Base-by-base conservation (phyloP, 441 rosid species). In the Biscutella laevigata region DNA sequence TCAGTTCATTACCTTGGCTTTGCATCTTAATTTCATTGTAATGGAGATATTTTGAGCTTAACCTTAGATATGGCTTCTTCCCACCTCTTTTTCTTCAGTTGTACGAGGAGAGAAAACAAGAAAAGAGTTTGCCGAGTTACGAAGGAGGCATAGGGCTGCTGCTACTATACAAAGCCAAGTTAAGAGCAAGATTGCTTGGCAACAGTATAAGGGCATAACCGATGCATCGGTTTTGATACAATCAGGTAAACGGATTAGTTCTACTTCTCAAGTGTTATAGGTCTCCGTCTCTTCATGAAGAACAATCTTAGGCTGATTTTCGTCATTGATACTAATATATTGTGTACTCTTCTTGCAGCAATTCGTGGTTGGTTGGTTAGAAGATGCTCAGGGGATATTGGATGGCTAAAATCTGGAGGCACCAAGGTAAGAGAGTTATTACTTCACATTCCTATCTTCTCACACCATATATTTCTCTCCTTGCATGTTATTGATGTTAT, bases 331-430 rank as follows among this genome's bases (percentile, higher is more conserved):
- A 33, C 29, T 47, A 34, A 47, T 4, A 13, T 17, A 10, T 12
- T n/a, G n/a, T 24, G 20, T 38, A 37, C 37, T 4, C 12, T 47
- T 25, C 6, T 47, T 77, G 77, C 76, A 94, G 99, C 43, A 47
- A 74, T 89, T 66, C 99, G 99, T 47, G 99, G 97, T 54, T 86
- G 91, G 87, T 65, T 89, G 79, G 95, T 84, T 53, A 78, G 99
- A 77, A 80, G 87, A 77, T 94, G 94, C 74, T 83, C 97, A 0
- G 94, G 94, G 50, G 79, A 89, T 62, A 51, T 76, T 49, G 82
- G 88, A 59, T 74, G 82, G 62, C 36, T 84, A 64, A 74, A 66
- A 48, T 71, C 86, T 61, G 80, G 70, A 20, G 71, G 59, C 40
- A 10, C 54, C 10, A 77, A 81, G 95, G 96, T 94, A 21, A n/a